Evolutionary conservation across 257 asterid species (phyloP), one percentile per base, ranked within the genome.

Genomic region (Echium plantagineum): DNA sequence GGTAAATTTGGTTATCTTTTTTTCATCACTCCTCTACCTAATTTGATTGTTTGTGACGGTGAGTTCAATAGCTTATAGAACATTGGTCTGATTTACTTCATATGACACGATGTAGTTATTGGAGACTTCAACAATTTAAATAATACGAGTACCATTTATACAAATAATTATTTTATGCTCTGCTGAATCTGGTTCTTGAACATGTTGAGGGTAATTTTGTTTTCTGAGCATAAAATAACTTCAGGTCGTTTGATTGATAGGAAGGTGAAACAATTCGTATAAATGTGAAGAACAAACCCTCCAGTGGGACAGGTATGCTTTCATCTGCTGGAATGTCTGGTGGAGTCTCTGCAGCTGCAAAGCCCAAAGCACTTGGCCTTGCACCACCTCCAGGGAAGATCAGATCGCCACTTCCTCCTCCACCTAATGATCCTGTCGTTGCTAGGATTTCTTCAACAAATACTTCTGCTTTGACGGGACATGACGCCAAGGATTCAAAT

Each of bases 191-290:
- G 47, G 47, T 35, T 35, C n/a, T 8, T 8, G 55, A 5, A 19
- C 32, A 59, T 31, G 24, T 51, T 70, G 52, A 7, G 20, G 31
- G 55, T 21, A 55, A 6, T 8, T 58, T 71, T 30, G 31, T 28
- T 9, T 6, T 48, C n/a, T 21, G 12, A 52, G 59, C 47, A 51
- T 59, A 63, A 18, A n/a, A 28, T 70, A 49, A 61, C 54, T 32
- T 47, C 67, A 55, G 57, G 24, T 61, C 17, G 13, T 62, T 73
- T 67, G 59, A 66, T 66, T 63, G 55, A 65, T 70, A 88, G 98
- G 96, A 88, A 88, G 98, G 98, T 48, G 98, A 91, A 79, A 91
- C 98, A 2, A 88, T 91, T 66, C 78, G 94, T 55, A 91, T 91
- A 62, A 91, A 80, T 80, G 94, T 85, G 52, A 88, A 88, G 76